A percentile compares a stretch with the other conserved stretches of the same genome.
phyloP scores from a whole-genome alignment of 1,284 basidiomycete genomes.

The Ceratobasidium theobromae region DNA sequence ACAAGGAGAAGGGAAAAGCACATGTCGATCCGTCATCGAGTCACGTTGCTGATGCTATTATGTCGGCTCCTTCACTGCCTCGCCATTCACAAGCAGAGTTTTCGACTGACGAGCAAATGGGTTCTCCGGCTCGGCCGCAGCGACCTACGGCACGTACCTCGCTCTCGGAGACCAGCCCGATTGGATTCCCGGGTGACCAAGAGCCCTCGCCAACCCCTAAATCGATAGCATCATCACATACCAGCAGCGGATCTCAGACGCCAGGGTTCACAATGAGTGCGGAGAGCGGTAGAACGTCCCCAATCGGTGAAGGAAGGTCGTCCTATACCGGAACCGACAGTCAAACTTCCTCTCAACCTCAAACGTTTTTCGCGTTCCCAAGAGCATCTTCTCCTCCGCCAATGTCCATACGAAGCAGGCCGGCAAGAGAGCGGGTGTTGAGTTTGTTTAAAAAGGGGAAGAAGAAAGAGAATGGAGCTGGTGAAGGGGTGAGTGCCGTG shows the following conservation, averaged over 20 bases:
- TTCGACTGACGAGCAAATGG: no score
- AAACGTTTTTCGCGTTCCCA: slow-evolving; percentile 10
- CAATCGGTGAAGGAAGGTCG: background rate
- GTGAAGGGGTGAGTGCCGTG: background rate
- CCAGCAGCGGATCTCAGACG: background rate
- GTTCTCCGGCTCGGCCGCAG: background rate
- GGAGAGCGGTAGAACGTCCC: background rate
- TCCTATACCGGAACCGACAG: background rate
- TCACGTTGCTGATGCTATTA: slow-evolving; percentile 3
- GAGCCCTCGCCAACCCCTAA: slow-evolving; percentile 20
- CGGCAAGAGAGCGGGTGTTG: slow-evolving; percentile 10
- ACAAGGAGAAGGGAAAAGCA: background rate
- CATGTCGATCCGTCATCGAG: slow-evolving; percentile 10
- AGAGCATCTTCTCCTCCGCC: slow-evolving; percentile 1
- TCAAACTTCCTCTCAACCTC: background rate
- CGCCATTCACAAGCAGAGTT: no score
- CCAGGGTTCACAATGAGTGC: background rate
- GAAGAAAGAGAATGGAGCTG: slow-evolving; percentile 5
- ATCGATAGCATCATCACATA: slow-evolving; percentile 10
- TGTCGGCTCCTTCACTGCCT: background rate
- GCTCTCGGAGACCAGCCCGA: slow-evolving; percentile 7
- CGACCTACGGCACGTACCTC: slow-evolving; percentile 1
- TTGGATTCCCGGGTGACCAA: slow-evolving; percentile 22
- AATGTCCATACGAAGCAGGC: background rate
- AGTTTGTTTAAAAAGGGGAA: slow-evolving; percentile 29